Conservation (phyloP, 1,284 basidiomycete species). For the Sphagnurus paluster region DNA sequence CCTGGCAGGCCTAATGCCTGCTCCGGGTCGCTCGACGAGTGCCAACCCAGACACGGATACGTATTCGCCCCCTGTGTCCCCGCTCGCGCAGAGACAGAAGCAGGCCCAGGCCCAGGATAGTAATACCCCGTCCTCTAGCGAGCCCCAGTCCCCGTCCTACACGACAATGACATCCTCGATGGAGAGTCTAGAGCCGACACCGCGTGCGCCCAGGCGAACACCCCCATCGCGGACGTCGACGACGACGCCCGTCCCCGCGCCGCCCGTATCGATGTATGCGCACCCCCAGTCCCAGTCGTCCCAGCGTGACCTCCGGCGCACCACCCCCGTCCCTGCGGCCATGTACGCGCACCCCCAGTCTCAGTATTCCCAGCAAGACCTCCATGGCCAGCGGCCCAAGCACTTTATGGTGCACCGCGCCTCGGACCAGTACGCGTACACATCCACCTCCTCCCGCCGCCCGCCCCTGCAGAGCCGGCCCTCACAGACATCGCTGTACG, state of each 20-base stretch:
- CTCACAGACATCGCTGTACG: conserved; percentile 11
- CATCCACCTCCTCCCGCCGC: conserved; percentile 9
- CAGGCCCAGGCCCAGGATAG: conserved; percentile 10
- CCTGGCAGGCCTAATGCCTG: conserved; percentile 53
- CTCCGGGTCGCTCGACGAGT: conserved; percentile 18
- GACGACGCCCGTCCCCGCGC: conserved; percentile 11
- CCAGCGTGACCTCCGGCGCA: conserved; percentile 9
- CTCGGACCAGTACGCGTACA: conserved; percentile 11
- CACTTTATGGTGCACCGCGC: conserved; percentile 15
- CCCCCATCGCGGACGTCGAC: conserved; percentile 13
- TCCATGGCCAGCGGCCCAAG: conserved; percentile 14
- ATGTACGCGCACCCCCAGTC: conserved; percentile 5
- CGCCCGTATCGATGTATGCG: conserved; percentile 1
- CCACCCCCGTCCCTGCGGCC: conserved; percentile 11
- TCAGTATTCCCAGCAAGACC: conserved; percentile 14
- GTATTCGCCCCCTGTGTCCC: conserved; percentile 21
- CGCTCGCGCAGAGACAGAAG: conserved; percentile 14
- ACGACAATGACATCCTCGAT: conserved; percentile 20
- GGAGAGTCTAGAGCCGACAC: conserved; percentile 22
- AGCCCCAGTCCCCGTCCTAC: conserved; percentile 12
- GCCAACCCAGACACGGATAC: conserved; percentile 9
- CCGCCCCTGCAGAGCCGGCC: conserved; percentile 7
- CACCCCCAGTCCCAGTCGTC: conserved; percentile 12
- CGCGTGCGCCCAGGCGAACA: conserved; percentile 10
- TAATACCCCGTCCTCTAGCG: conserved; percentile 7